These are phyloP conservation scores for Corylus avellana DNA, from an alignment of 306 rosid genomes.

Conservation along the genomic window DNA sequence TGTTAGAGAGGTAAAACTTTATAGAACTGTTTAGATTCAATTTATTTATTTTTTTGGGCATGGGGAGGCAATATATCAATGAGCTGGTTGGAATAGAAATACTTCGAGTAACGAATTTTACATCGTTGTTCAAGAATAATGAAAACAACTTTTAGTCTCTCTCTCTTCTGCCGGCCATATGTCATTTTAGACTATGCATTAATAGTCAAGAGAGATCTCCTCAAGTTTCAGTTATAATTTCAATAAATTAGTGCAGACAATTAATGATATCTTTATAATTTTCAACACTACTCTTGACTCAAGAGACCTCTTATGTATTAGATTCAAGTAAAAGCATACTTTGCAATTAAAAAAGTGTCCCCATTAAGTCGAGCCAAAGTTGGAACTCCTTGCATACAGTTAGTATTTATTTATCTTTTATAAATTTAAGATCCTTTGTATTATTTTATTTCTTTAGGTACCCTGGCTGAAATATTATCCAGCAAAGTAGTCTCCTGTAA, in stretches of 20 bases:
- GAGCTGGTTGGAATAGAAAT: neutral
- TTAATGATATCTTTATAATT: neutral
- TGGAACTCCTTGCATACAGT: neutral
- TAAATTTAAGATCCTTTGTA: neutral
- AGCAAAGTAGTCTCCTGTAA: neutral
- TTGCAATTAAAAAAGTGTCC: too few species aligned
- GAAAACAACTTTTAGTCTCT: neutral
- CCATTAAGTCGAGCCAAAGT: too few species aligned
- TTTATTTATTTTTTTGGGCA: neutral
- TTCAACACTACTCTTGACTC: neutral
- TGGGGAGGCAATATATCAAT: neutral
- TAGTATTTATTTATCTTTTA: neutral
- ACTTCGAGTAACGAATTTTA: neutral
- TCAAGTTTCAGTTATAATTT: neutral
- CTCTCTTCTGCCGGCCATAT: neutral
- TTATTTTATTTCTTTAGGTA: neutral
- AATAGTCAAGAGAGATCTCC: neutral
- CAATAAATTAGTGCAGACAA: neutral
- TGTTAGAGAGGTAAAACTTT: slow-evolving; percentile 82
- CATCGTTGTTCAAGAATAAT: neutral
- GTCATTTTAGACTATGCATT: neutral
- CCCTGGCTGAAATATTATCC: neutral
- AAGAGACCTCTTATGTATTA: neutral
- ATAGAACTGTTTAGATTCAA: slow-evolving; percentile 10
- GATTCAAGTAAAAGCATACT: neutral